Evolutionary conservation across 208 protist species (phyloP).

Genomic region (Acanthamoeba rhysodes): DNA sequence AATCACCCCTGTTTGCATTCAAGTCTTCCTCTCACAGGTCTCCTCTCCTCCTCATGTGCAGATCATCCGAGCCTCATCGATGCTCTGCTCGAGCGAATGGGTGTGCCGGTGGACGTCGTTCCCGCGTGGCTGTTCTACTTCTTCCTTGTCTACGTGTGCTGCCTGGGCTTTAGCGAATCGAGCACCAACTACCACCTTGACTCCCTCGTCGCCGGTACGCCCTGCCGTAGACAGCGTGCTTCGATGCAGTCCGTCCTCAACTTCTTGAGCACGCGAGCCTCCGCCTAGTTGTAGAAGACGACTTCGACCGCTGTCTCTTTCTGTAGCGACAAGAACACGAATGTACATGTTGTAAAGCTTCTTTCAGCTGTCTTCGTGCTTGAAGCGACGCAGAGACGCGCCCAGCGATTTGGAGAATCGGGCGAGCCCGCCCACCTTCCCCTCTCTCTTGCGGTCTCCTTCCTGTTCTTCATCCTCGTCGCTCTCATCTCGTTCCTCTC

Average conservation of each 20-base stretch:
- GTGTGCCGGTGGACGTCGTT: not conserved
- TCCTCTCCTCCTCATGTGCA: not conserved
- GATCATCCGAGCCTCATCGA: not conserved
- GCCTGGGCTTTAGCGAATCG: not conserved
- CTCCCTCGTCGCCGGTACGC: not conserved
- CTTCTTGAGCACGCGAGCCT: too few relatives aligned
- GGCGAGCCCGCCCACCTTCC: too few relatives aligned
- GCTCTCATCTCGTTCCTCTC: not conserved
- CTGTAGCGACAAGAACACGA: too few relatives aligned
- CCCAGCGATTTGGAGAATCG: too few relatives aligned
- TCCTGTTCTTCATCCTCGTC: not conserved
- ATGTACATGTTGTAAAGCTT: too few relatives aligned
- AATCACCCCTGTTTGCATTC: not conserved
- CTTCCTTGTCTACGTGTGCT: conserved; percentile 41
- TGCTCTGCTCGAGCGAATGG: not conserved
- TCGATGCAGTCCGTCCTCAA: too few relatives aligned
- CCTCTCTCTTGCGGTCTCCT: not conserved
- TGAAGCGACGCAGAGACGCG: too few relatives aligned
- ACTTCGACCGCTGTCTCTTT: too few relatives aligned
- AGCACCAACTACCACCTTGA: not conserved
- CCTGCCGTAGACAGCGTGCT: too few relatives aligned
- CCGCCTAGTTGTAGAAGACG: too few relatives aligned
- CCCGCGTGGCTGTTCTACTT: conserved; percentile 17
- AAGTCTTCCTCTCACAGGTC: not conserved
- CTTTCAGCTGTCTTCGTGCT: too few relatives aligned